Evolutionary conservation across 106 monocot genomes (phyloP).

Genomic region (Allium cepa): DNA sequence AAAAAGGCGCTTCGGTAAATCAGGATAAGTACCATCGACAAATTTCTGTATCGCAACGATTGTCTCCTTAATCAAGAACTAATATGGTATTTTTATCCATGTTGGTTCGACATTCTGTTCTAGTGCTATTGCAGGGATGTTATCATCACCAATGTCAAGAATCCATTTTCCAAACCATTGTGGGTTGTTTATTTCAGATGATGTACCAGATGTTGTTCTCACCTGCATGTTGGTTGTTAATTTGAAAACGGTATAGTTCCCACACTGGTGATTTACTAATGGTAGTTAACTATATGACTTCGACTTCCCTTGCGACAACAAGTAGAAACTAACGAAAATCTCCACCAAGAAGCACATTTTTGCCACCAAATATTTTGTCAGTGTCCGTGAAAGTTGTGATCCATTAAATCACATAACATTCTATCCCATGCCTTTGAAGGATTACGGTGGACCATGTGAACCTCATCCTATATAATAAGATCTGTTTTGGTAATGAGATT

Average conservation of each 20-base stretch:
- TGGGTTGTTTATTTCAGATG: not conserved
- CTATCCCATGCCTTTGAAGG: constrained; percentile 16
- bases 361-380: not conserved
- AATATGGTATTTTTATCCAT: not conserved
- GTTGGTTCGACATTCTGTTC: not conserved
- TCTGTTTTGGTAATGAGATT: not conserved
- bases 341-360: constrained; percentile 8
- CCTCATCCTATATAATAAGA: constrained; percentile 10
- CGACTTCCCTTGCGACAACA: constrained; percentile 5
- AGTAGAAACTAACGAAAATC: constrained; percentile 22
- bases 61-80: no score
- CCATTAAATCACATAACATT: constrained; percentile 1
- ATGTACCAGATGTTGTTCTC: not conserved
- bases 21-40: not conserved
- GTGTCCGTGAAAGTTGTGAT: not conserved
- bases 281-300: constrained; percentile 2
- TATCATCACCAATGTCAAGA: constrained; percentile 13
- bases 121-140: not conserved
- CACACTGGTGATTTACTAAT: not conserved
- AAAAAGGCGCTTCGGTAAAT: no score
- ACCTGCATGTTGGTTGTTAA: constrained; percentile 12
- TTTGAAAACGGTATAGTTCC: not conserved
- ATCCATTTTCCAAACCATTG: not conserved
- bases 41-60: no score
- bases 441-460: constrained; percentile 7